phyloP scores from a whole-genome alignment of 75 land plant genomes.

The Selaginella moellendorffii region DNA sequence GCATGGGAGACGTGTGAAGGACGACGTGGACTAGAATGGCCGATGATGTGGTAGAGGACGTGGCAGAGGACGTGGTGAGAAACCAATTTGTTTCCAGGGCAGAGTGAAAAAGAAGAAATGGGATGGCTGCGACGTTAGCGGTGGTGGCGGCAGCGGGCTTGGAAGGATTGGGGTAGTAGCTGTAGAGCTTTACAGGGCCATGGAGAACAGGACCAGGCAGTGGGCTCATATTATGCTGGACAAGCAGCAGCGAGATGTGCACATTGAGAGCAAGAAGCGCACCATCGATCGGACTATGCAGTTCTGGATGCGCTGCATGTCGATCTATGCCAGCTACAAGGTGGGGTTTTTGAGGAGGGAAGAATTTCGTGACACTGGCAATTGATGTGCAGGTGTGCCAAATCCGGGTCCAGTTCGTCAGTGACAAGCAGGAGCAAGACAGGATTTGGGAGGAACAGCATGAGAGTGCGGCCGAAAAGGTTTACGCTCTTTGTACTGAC shows the following conservation, averaged over 20 bases:
- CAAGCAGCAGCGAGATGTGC: conserved; percentile 12
- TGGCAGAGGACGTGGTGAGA: too few species aligned
- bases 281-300: conserved; percentile 22
- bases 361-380: too few species aligned
- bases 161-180: too few species aligned
- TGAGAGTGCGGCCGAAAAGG: conserved; percentile 71
- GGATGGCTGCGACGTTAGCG: too few species aligned
- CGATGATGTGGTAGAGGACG: too few species aligned
- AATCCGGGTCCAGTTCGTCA: conserved; percentile 44
- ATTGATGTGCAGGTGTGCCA: conserved; percentile 73
- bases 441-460: conserved; percentile 83
- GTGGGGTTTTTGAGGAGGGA: conserved; percentile 1
- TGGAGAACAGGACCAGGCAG: not conserved
- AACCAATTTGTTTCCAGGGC: too few species aligned
- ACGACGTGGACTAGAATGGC: too few species aligned
- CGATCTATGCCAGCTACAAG: conserved; percentile 26
- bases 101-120: too few species aligned
- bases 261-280: conserved; percentile 11
- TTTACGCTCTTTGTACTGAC: conserved; percentile 73
- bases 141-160: too few species aligned
- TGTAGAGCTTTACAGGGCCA: too few species aligned
- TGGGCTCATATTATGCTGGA: conserved; percentile 14
- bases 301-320: conserved; percentile 20
- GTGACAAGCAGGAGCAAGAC: conserved; percentile 45
- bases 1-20: too few species aligned